phyloP scores from a whole-genome alignment of 306 rosid genomes.

The Vigna trinervia region DNA sequence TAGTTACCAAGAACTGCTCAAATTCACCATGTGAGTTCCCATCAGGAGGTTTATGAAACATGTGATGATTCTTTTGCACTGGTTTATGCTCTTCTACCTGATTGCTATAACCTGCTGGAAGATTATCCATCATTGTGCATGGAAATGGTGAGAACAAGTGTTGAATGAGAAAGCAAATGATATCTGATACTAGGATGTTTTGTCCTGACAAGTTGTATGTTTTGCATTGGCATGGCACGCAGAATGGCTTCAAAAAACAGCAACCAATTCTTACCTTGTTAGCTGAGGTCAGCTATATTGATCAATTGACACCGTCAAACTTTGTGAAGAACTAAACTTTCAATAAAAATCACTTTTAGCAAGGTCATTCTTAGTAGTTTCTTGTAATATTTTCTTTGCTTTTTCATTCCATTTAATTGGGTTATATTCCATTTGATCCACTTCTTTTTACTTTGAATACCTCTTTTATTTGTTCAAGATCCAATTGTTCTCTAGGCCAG shows the following conservation, averaged over 20 bases:
- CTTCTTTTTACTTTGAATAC: not conserved
- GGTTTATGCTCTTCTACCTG: slow-evolving; percentile 94
- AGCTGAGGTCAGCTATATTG: not conserved
- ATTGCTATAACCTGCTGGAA: slow-evolving; percentile 62
- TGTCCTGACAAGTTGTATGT: slow-evolving; percentile 10
- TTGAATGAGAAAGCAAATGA: slow-evolving; percentile 40
- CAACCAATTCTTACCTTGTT: slow-evolving; percentile 14
- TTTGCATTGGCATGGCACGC: slow-evolving; percentile 28
- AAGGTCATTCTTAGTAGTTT: not conserved
- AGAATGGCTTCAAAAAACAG: slow-evolving; percentile 31
- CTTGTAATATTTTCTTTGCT: not conserved
- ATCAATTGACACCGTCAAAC: not conserved
- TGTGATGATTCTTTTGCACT: slow-evolving; percentile 97
- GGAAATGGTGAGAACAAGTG: slow-evolving; percentile 48
- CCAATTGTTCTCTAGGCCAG: too few species aligned
- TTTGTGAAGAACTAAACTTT: not conserved
- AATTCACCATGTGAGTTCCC: slow-evolving; percentile 86
- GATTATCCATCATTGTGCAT: slow-evolving; percentile 76
- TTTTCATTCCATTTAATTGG: not conserved
- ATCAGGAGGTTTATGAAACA: slow-evolving; percentile 91
- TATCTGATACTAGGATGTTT: slow-evolving; percentile 8
- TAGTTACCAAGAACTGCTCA: slow-evolving; percentile 68
- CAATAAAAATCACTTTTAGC: slow-evolving; percentile 2
- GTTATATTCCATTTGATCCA: not conserved
- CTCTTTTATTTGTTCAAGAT: too few species aligned